Evolutionary conservation across 805 yeast genomes (phyloP).

Genomic region (Metschnikowia drakensbergensis): DNA sequence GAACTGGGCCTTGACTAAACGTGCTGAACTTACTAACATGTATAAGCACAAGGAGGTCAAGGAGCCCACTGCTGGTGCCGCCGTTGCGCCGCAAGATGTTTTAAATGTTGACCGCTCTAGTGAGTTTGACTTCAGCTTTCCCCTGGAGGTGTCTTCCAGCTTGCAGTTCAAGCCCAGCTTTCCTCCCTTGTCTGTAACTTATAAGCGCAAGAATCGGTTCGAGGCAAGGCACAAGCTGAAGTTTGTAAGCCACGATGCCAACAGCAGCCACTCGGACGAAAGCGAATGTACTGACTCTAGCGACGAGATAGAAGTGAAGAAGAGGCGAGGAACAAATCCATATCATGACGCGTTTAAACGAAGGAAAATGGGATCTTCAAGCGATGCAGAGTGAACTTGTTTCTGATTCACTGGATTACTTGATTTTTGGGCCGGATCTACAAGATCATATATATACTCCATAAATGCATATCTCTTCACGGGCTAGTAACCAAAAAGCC

Average conservation of each 20-base stretch:
- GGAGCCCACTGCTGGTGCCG: background rate
- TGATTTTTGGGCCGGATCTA: conserved; percentile 4
- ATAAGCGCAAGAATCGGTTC: conserved; percentile 15
- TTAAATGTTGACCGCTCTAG: conserved; percentile 43
- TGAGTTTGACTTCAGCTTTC: conserved; percentile 23
- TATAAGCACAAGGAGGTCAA: conserved; percentile 12
- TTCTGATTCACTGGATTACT: background rate
- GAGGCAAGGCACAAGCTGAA: conserved; percentile 9
- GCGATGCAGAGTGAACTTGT: conserved; percentile 1
- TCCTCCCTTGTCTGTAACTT: conserved; percentile 39
- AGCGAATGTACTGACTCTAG: conserved; percentile 18
- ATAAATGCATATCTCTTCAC: conserved; percentile 9
- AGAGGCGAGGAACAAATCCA: conserved; percentile 4
- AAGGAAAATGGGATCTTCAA: conserved; percentile 4
- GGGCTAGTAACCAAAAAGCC: conserved; percentile 41
- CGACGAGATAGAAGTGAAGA: conserved; percentile 10
- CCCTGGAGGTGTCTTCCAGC: conserved; percentile 25
- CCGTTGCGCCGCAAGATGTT: conserved; percentile 36
- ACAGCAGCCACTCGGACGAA: conserved; percentile 18
- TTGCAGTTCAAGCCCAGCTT: conserved; percentile 32
- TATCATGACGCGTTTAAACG: conserved; percentile 7
- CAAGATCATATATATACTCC: conserved; percentile 2
- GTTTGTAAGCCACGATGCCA: conserved; percentile 7
- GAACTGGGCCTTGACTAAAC: conserved; percentile 49
- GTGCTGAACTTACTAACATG: conserved; percentile 37